phyloP scores from a whole-genome alignment of 1,139 yeast genomes.

The Groenewaldozyma sp. region DNA sequence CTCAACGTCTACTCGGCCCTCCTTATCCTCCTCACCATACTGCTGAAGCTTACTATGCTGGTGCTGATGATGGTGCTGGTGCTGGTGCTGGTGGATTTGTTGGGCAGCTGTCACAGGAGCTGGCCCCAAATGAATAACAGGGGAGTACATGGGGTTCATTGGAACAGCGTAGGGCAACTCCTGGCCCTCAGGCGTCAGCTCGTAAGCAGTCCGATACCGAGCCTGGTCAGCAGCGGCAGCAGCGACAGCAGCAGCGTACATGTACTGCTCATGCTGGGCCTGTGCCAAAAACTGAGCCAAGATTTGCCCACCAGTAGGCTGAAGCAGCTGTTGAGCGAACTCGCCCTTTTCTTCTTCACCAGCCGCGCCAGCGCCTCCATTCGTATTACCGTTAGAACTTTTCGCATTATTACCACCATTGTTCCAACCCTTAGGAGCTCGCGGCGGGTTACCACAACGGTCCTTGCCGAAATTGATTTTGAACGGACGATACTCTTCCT shows the following conservation, averaged over 20 bases:
- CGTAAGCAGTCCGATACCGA: slow-evolving; percentile 9
- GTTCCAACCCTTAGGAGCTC: slow-evolving; percentile 14
- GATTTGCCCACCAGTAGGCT: slow-evolving; percentile 45
- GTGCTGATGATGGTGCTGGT: slow-evolving; percentile 9
- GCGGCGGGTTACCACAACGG: slow-evolving; percentile 79
- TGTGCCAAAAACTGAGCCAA: slow-evolving; percentile 72
- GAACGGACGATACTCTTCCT: slow-evolving; percentile 40
- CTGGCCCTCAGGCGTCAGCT: slow-evolving; percentile 3
- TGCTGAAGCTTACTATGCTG: slow-evolving; percentile 6
- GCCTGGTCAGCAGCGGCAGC: slow-evolving; percentile 27
- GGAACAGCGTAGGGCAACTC: background rate
- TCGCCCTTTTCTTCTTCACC: background rate
- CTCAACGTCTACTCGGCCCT: slow-evolving; percentile 4
- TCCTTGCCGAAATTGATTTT: slow-evolving; percentile 87
- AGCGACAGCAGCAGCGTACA: slow-evolving; percentile 47
- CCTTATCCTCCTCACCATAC: slow-evolving; percentile 2
- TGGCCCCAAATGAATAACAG: slow-evolving; percentile 4
- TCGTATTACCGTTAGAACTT: background rate
- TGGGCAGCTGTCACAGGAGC: slow-evolving; percentile 9
- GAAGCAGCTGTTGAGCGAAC: slow-evolving; percentile 6
- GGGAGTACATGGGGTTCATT: slow-evolving; percentile 6
- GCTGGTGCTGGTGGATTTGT: slow-evolving; percentile 4
- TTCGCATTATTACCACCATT: slow-evolving; percentile 2
- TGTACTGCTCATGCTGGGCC: slow-evolving; percentile 51
- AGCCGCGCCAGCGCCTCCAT: too few relatives aligned